Conservation (phyloP, 1,284 basidiomycete species). For the Ustilago loliicola region DNA sequence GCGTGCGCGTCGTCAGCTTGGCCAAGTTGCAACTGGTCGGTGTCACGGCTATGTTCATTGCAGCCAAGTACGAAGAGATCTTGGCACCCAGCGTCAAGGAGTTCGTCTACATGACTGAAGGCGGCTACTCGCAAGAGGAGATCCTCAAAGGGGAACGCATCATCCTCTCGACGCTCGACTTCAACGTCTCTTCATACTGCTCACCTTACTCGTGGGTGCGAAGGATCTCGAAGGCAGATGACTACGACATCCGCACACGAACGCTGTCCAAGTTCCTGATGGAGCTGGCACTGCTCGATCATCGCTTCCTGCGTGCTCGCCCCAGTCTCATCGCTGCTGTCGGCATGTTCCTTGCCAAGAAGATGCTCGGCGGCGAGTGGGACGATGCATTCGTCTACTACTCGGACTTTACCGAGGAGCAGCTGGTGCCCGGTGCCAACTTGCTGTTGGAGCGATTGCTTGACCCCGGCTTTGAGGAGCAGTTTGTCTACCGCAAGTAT, state of each 20-base stretch:
- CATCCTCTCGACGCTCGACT: constrained; percentile 85
- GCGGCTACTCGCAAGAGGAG: constrained; percentile 86
- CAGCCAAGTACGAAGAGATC: constrained; percentile 75
- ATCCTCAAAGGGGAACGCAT: constrained; percentile 97
- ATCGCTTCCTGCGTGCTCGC: constrained; percentile 92
- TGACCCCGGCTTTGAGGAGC: constrained; percentile 83
- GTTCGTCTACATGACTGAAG: constrained; percentile 81
- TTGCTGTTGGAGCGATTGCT: constrained; percentile 87
- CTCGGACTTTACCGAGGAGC: constrained; percentile 90
- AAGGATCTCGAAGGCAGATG: constrained; percentile 94
- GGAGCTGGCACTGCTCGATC: constrained; percentile 92
- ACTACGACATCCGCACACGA: constrained; percentile 95
- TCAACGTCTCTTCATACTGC: constrained; percentile 96
- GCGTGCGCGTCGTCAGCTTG: constrained; percentile 76
- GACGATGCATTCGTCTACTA: constrained; percentile 92
- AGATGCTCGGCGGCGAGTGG: constrained; percentile 70
- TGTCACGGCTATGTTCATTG: constrained; percentile 78
- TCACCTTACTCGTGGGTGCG: constrained; percentile 99
- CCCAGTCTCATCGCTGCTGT: constrained; percentile 96
- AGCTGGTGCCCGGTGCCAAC: constrained; percentile 85
- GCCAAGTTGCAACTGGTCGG: constrained; percentile 78
- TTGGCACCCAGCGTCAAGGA: constrained; percentile 69
- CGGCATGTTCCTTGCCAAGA: constrained; percentile 80
- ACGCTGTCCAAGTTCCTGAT: constrained; percentile 94
- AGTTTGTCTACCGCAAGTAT: constrained; percentile 97